Base-by-base conservation (phyloP, 345 rosid species). In the Corchorus capsularis region DNA sequence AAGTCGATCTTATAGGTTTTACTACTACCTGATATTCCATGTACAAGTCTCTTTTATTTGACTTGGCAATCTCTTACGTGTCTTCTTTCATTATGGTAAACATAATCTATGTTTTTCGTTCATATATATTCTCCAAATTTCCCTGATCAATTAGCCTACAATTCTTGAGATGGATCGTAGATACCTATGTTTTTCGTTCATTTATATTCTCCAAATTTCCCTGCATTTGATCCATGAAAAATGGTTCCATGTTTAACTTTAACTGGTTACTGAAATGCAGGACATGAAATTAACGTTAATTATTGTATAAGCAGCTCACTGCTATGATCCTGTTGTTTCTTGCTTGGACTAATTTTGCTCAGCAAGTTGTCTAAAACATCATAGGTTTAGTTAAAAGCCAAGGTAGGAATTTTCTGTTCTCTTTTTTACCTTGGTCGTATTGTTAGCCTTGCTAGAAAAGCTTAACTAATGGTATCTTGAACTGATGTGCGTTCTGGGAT, bases 81-180 rank as follows among this genome's bases (percentile, higher is more conserved):
- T n/a, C n/a, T n/a, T n/a, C n/a, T n/a, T n/a, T n/a, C n/a, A n/a
- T n/a, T n/a, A n/a, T n/a, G n/a, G n/a, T n/a, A n/a, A 27, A 27
- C 27, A 27, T 27, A 27, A 27, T 27, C 43, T 80, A 85, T 83
- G 4, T 92, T 90, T 77, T 88, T 89, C 71, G 91, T 89, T 67
- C 87, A 91, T 1, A 75, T 71, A 77, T 22, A 84, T 0, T 90
- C 88, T 80, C 88, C 89, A 4, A 96, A 90, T 55, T 93, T 94
- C 78, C 88, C 91, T 12, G 98, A 93, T 56, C 96, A 96, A 34
- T 82, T 88, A 34, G 63, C 80, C 63, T 93, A 93, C 85, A 95
- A 90, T 83, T 98, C 99, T 57, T 95, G 98, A 91, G 98, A 89
- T 95, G 99, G 43, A 37, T 53, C 61, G 74, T 70, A n/a, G 3